A percentile compares a stretch with the other conserved stretches of the same genome.
These are phyloP conservation scores for Cyberlindnera maclurae DNA, from an alignment of 805 yeast species.

Conservation along the genomic window DNA sequence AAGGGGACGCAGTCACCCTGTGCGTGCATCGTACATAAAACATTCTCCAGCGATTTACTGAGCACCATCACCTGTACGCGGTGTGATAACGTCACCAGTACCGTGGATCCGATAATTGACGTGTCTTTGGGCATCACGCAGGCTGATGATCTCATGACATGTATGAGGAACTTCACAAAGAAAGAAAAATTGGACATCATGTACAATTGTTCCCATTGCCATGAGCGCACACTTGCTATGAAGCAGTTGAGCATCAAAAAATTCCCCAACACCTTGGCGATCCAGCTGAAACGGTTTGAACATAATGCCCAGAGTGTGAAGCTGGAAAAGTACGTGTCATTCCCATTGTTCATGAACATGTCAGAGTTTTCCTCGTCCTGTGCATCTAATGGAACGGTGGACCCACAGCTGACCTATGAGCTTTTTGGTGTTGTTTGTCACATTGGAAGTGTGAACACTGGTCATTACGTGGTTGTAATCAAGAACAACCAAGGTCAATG, in stretches of 20 bases:
- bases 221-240: conserved; percentile 52
- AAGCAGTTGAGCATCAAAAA: conserved; percentile 65
- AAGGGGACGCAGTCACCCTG: conserved; percentile 33
- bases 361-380: conserved; percentile 40
- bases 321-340: conserved; percentile 64
- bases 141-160: conserved; percentile 43
- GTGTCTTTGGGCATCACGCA: conserved; percentile 67
- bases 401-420: conserved; percentile 55
- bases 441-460: conserved; percentile 90
- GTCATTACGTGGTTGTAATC: conserved; percentile 81
- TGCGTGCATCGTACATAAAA: conserved; percentile 71
- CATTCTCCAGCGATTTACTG: conserved; percentile 78
- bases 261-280: conserved; percentile 70
- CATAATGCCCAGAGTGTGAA: conserved; percentile 41
- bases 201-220: conserved; percentile 67
- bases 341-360: conserved; percentile 71
- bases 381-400: conserved; percentile 14
- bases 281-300: conserved; percentile 72
- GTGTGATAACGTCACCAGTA: conserved; percentile 50
- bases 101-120: conserved; percentile 87
- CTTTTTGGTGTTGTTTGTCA: conserved; percentile 84
- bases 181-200: conserved; percentile 69
- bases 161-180: conserved; percentile 71
- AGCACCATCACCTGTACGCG: conserved; percentile 69
- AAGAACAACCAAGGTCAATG: conserved; percentile 72